Conservation (phyloP, 1,284 basidiomycete genomes). For the Malassezia yamatoensis region DNA sequence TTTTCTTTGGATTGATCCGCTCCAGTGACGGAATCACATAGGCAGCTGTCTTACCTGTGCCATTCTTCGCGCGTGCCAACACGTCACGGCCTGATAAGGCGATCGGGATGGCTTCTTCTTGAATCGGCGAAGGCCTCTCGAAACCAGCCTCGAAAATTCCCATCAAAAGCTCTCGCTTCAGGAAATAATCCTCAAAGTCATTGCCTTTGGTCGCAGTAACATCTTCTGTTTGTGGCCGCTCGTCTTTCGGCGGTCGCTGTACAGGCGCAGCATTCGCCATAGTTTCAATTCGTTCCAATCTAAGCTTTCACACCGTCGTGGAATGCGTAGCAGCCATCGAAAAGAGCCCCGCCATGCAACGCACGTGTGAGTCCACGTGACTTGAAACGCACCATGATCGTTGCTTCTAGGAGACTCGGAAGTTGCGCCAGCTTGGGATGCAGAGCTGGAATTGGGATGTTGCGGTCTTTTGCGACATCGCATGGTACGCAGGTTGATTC, state of each 20-base stretch:
- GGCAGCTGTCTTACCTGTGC: conserved; percentile 71
- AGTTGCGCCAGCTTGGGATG: background rate
- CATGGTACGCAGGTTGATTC: background rate
- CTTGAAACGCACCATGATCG: background rate
- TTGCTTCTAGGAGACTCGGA: background rate
- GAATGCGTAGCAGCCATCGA: background rate
- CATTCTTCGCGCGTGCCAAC: conserved; percentile 60
- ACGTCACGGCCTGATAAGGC: conserved; percentile 58
- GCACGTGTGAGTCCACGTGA: background rate
- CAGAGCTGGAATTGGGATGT: no score
- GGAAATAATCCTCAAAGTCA: conserved; percentile 47
- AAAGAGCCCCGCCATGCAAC: background rate
- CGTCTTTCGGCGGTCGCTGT: conserved; percentile 24
- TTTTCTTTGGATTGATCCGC: conserved; percentile 72
- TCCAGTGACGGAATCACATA: conserved; percentile 96
- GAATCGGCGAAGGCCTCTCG: conserved; percentile 90
- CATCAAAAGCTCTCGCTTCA: conserved; percentile 48
- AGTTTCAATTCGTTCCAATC: background rate
- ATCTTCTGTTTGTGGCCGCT: conserved; percentile 47
- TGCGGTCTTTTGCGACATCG: background rate
- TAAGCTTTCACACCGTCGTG: background rate
- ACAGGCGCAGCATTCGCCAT: conserved; percentile 11
- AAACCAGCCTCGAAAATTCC: conserved; percentile 54
- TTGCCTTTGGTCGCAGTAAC: conserved; percentile 46
- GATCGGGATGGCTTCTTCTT: conserved; percentile 68